Base-by-base conservation (phyloP, 192 early-diverging fungal species). In the Dissophora ornata region DNA sequence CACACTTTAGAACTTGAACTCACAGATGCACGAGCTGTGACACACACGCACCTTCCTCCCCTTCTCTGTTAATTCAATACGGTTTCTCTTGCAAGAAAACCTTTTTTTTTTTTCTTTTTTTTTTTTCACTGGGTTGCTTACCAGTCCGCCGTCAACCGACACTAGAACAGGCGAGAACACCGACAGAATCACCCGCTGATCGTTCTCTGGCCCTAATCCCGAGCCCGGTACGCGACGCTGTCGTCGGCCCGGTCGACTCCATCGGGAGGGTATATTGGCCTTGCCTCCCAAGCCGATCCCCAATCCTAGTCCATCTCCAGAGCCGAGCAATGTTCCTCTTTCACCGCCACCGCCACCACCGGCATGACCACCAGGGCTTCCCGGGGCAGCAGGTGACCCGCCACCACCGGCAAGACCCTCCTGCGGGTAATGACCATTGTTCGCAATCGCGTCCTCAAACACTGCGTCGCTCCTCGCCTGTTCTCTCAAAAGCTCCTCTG, bases 221-320 rank as follows among this genome's bases (percentile, higher is more conserved):
- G 60, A 51, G 18, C 73, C 57, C 34, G 65, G 53, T 30, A 67
- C 57, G 24, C 73, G 64, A 25, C 59, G 49, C 22, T 77, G 63
- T 36, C 73, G 57, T 44, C 47, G 55, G 22, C 47, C 33, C 24
- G 25, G 21, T 9, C 19, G 49, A 48, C 57, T 24, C 73, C 73
- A 77, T 25, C 65, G 57, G 21, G 69, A 63, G 1, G 9, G 55
- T 13, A 34, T 36, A 52, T 62, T 55, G 13, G 58, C 69, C 42
- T 67, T 77, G 1, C 73, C 73, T 7, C 73, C 64, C 7, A 67
- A 44, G 0, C 73, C 73, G 46, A 77, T 67, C 38, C 73, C 73
- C 3, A 77, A 28, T 4, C 71, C 71, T 1, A 77, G 26, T 10
- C 71, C 71, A 30, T 77, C 64, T 4, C 71, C 71, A 15, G 71